A percentile compares a stretch with the other conserved stretches of the same genome.
Evolutionary conservation across 345 rosid genomes (phyloP).

Genomic region (Lepidium aucheri): DNA sequence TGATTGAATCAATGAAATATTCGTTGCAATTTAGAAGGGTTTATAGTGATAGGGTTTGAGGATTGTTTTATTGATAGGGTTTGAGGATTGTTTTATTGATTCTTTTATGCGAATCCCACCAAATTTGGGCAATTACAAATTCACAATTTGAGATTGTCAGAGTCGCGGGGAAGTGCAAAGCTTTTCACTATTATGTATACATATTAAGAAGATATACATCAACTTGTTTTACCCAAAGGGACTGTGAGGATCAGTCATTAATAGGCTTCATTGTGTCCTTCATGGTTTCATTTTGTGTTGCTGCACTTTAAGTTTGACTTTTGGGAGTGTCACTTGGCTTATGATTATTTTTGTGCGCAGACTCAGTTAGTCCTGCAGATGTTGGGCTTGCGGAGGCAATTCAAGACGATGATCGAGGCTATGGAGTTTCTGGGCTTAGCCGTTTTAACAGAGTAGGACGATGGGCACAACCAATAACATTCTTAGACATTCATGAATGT

Average conservation of each 20-base stretch:
- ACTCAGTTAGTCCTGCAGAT: conserved; percentile 64
- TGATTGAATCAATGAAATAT: neutral
- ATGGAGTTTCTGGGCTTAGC: conserved; percentile 53
- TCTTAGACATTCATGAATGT: conserved; percentile 58
- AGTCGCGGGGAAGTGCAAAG: neutral
- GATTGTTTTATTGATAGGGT: conserved; percentile 3
- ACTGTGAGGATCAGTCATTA: neutral
- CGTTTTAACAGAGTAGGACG: conserved; percentile 45
- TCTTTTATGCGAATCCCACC: neutral
- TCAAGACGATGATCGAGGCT: conserved; percentile 81
- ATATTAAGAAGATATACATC: neutral
- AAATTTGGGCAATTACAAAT: neutral
- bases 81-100: neutral
- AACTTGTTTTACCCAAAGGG: neutral
- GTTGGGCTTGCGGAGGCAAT: conserved; percentile 67
- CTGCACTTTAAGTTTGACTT: no score
- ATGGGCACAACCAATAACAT: conserved; percentile 94
- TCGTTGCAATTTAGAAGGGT: neutral
- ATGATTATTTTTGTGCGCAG: conserved; percentile 36
- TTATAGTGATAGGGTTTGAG: conserved; percentile 10
- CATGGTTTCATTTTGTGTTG: no score
- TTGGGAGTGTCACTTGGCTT: neutral
- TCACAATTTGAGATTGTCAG: neutral
- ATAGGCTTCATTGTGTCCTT: neutral
- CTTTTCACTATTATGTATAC: neutral